Evolutionary conservation across 345 rosid species (phyloP).

Genomic region (Triadica sebifera): DNA sequence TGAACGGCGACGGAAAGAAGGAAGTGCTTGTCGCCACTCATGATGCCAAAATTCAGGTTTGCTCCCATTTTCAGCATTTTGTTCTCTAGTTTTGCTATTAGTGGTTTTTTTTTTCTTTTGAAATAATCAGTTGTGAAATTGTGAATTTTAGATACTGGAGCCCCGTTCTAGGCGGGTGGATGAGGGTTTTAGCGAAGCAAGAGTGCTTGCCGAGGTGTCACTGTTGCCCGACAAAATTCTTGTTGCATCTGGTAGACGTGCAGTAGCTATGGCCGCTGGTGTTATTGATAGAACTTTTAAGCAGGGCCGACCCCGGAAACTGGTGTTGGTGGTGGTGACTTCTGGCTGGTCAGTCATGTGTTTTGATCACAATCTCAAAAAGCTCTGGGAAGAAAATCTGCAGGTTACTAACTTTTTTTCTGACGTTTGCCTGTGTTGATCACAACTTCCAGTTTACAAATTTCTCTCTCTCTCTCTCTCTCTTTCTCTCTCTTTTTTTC

Average conservation of each 20-base stretch:
- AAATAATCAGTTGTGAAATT: background rate
- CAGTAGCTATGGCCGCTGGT: slow-evolving; percentile 95
- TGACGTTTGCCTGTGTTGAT: background rate
- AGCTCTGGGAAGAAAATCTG: slow-evolving; percentile 87
- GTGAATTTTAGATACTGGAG: slow-evolving; percentile 63
- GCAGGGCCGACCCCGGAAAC: slow-evolving; percentile 78
- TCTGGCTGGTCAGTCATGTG: slow-evolving; percentile 95
- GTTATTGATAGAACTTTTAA: slow-evolving; percentile 64
- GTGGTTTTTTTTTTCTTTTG: background rate
- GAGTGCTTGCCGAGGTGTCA: slow-evolving; percentile 57
- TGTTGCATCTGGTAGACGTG: slow-evolving; percentile 77
- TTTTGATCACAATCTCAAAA: slow-evolving; percentile 91
- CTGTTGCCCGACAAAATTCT: slow-evolving; percentile 89
- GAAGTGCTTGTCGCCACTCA: slow-evolving; percentile 88
- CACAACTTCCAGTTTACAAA: slow-evolving; percentile 2
- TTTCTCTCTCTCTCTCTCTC: too few species aligned
- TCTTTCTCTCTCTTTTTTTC: too few species aligned
- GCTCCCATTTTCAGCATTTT: too few species aligned
- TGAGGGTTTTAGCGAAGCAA: slow-evolving; percentile 89
- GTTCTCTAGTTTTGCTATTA: background rate
- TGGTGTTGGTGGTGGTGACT: slow-evolving; percentile 94
- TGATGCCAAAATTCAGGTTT: slow-evolving; percentile 91
- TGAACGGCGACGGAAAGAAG: slow-evolving; percentile 90
- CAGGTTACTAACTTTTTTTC: slow-evolving; percentile 47
- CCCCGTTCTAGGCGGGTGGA: slow-evolving; percentile 80